Conservation (phyloP, 768 basidiomycete genomes). For the Rhizopogon vulgaris region DNA sequence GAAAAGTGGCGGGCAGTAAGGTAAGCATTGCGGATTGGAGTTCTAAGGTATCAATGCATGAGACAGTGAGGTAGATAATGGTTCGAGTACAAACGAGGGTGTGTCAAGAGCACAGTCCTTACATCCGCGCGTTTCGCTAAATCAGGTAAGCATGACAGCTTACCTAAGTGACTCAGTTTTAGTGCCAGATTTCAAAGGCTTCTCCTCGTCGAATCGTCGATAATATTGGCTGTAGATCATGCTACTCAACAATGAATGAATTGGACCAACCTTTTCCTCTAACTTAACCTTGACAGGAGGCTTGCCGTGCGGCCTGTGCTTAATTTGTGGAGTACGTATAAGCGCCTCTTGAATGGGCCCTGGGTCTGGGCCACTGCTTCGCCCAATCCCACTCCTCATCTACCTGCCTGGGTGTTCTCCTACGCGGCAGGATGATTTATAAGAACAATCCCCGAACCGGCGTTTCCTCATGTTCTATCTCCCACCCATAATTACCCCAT, state of each 20-base stretch:
- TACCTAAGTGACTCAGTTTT: too few relatives aligned
- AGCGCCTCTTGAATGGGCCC: background rate
- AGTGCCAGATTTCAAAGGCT: too few relatives aligned
- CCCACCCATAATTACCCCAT: background rate
- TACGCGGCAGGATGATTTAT: background rate
- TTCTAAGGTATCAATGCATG: background rate
- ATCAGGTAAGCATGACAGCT: background rate
- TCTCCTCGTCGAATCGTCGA: too few relatives aligned
- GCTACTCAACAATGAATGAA: too few relatives aligned
- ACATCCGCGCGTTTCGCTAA: background rate
- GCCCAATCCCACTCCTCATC: background rate
- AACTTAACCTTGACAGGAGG: too few relatives aligned
- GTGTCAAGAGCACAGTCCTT: background rate
- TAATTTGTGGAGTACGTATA: background rate
- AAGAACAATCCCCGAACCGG: background rate
- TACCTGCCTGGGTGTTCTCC: too few relatives aligned
- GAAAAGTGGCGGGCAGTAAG: conserved; percentile 35
- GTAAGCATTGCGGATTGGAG: conserved; percentile 12
- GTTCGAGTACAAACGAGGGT: background rate
- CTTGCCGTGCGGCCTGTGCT: background rate
- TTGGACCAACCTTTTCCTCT: background rate
- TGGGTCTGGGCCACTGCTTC: background rate
- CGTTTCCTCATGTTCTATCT: background rate
- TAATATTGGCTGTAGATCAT: too few relatives aligned
- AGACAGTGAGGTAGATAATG: background rate